Evolutionary conservation across 1,284 basidiomycete genomes (phyloP).

Genomic region (Lignosus rhinocerotis): DNA sequence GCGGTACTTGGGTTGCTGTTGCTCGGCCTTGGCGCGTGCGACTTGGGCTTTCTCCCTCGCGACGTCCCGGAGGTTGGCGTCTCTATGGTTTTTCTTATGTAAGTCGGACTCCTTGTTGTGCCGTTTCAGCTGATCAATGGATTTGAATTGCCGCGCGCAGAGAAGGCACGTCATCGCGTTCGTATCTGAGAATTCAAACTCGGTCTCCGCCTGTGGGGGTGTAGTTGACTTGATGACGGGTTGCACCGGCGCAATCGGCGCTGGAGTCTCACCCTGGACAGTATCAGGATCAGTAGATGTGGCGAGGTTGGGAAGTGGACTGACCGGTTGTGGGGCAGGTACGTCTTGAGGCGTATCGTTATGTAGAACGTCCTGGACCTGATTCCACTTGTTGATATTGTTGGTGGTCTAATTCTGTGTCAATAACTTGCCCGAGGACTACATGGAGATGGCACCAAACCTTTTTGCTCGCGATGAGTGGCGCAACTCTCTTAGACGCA

Average conservation of each 20-base stretch:
- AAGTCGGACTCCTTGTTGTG: constrained; percentile 90
- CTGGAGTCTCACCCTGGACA: constrained; percentile 14
- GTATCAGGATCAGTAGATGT: constrained; percentile 8
- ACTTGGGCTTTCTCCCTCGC: constrained; percentile 70
- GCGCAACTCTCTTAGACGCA: constrained; percentile 74
- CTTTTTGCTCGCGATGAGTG: constrained; percentile 88
- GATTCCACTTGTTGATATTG: constrained; percentile 95
- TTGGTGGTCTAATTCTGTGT: constrained; percentile 61
- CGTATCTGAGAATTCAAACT: constrained; percentile 79
- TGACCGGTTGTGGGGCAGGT: constrained; percentile 12
- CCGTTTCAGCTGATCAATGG: constrained; percentile 76
- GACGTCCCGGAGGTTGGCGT: constrained; percentile 66
- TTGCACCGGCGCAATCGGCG: constrained; percentile 19
- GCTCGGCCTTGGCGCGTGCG: constrained; percentile 41
- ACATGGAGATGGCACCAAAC: constrained; percentile 37
- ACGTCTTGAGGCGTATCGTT: constrained; percentile 26
- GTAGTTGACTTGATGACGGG: constrained; percentile 31
- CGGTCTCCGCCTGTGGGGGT: constrained; percentile 46
- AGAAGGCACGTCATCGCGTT: constrained; percentile 79
- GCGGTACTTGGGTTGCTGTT: constrained; percentile 71
- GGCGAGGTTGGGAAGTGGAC: not conserved
- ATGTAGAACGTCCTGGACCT: constrained; percentile 82
- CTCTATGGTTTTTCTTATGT: constrained; percentile 90
- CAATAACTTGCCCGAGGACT: not conserved
- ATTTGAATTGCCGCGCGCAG: constrained; percentile 91